Conservation (phyloP, 306 rosid genomes). For the Dryas alaskensis region DNA sequence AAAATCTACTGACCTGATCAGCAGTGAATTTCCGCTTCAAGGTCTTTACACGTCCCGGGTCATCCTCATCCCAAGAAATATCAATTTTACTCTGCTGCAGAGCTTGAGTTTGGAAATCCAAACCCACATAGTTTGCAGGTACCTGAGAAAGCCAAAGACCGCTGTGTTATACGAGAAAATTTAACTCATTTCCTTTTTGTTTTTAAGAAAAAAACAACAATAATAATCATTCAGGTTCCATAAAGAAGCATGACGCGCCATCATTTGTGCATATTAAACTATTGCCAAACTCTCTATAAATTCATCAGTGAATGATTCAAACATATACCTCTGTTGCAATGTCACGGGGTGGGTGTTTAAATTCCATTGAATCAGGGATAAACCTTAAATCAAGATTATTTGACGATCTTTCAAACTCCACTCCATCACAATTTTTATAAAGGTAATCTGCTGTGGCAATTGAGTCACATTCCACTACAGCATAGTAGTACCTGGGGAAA, state of each 20-base stretch:
- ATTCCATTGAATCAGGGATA: slow-evolving; percentile 80
- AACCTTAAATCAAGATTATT: slow-evolving; percentile 86
- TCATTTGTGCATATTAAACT: not conserved
- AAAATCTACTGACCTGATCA: slow-evolving; percentile 59
- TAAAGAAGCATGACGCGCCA: not conserved
- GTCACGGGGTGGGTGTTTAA: slow-evolving; percentile 66
- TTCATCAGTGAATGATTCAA: not conserved
- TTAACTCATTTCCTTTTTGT: not conserved
- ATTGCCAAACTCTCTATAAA: not conserved
- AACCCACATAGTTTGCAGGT: slow-evolving; percentile 63
- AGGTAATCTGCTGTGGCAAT: slow-evolving; percentile 68
- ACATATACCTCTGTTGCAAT: slow-evolving; percentile 70
- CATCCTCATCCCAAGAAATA: slow-evolving; percentile 93
- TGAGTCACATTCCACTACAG: slow-evolving; percentile 87
- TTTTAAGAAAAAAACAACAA: not conserved
- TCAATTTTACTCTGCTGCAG: slow-evolving; percentile 74
- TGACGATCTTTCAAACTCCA: slow-evolving; percentile 69
- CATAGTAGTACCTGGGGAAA: slow-evolving; percentile 65
- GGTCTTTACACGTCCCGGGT: slow-evolving; percentile 60
- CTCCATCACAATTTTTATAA: slow-evolving; percentile 76
- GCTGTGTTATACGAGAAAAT: not conserved
- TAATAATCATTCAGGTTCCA: not conserved
- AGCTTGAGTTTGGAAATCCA: slow-evolving; percentile 73
- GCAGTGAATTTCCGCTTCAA: slow-evolving; percentile 65
- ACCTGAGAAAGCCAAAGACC: slow-evolving; percentile 40